Evolutionary conservation across 2,329 filamentous ascomycete genomes (phyloP), one percentile per base, ranked within the genome.

Genomic region (Hymenotorrendiella dingleyae): DNA sequence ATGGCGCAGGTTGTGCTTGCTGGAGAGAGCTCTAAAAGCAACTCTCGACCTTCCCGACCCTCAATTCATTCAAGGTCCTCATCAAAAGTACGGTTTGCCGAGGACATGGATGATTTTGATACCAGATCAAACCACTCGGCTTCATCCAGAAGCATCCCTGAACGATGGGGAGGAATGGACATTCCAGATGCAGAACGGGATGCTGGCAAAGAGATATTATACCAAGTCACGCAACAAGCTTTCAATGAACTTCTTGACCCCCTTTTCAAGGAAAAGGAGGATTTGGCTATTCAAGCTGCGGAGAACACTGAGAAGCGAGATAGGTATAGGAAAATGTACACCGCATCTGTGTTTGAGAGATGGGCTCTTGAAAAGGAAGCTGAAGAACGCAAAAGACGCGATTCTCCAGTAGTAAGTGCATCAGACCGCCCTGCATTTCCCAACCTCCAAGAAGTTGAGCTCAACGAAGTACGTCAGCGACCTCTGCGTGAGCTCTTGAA

Each of bases 201-300:
- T 61, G 81, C 87, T 5, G 88, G 60, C 12, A 62, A 62, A 40
- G 60, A 97, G 59, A 84, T 96, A 4, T 69, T 97, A 1, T 96
- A 94, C 58, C 86, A 95, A 61, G 81, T 94, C 23, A 89, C 87
- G 0, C 89, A 96, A 62, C 85, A 95, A 63, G 85, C 88, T 0
- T 87, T 95, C 67, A 96, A 97, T 57, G 89, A 97, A 64, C 70
- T 97, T 2, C 76, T 98, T 0, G 87, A 97, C 58, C 75, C 81
- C 1, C 72, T 98, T 0, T 98, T 98, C 68, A 84, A 84, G 53
- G 71, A 75, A 4, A 83, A 84, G 51, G 91, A 97, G 62, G 82
- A 90, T 49, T 62, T 86, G 14, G 82, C 88, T 1, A 66, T 93
- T 46, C 73, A 79, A 42, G 82, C 81, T 9, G 74, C 77, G 7